Conservation (phyloP, 73 alveolate genomes). For the Paramecium sexaurelia region DNA sequence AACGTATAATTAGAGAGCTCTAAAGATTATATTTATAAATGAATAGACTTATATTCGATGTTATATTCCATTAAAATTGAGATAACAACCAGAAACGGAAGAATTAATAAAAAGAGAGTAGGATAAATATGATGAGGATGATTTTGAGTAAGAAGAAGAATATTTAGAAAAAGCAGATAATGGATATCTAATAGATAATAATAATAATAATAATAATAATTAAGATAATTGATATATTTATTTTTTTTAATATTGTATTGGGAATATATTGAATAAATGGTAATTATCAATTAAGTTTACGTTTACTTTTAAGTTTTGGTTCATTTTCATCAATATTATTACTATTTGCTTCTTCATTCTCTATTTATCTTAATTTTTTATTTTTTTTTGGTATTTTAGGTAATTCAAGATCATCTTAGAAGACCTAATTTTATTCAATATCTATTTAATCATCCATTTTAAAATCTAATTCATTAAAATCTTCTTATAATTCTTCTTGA, state of each 20-base stretch:
- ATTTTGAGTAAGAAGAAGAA: neutral
- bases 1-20: constrained; percentile 56
- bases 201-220: neutral
- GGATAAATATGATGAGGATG: neutral
- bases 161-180: neutral
- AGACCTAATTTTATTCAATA: neutral
- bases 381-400: neutral
- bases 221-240: neutral
- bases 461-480: neutral
- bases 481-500: neutral
- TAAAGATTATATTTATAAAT: constrained; percentile 59
- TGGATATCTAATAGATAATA: neutral
- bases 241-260: neutral
- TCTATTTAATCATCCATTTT: neutral
- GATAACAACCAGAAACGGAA: neutral
- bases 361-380: neutral
- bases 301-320: neutral
- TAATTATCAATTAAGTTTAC: constrained; percentile 24
- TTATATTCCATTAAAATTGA: neutral
- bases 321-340: neutral
- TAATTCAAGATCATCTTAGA: neutral
- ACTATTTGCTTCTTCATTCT: neutral
- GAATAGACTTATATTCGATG: constrained; percentile 10
- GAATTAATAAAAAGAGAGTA: neutral
- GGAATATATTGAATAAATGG: neutral